Conservation (phyloP, 345 rosid genomes). For the Dovyalis caffra region DNA sequence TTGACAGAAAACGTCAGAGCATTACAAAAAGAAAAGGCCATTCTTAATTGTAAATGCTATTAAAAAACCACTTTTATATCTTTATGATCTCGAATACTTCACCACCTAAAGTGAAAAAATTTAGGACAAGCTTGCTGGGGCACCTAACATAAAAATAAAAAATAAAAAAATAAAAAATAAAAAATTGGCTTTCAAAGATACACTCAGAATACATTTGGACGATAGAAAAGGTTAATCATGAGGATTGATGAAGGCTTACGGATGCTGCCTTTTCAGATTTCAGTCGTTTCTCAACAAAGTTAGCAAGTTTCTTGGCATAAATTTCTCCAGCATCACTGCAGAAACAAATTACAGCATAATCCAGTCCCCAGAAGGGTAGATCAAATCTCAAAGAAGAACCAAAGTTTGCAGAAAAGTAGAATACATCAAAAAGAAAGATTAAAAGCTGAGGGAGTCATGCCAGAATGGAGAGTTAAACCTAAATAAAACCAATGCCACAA, state of each 20-base stretch:
- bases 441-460: neutral
- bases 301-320: conserved; percentile 81
- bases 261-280: conserved; percentile 97
- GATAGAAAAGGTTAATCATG: neutral
- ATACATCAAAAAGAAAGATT: neutral
- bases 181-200: neutral
- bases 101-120: neutral
- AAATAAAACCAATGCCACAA: neutral
- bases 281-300: conserved; percentile 88
- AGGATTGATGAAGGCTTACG: conserved; percentile 48
- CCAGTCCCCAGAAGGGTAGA: conserved; percentile 4
- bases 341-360: conserved; percentile 21
- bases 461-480: neutral
- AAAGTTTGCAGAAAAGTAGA: neutral
- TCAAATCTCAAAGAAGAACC: neutral
- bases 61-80: too few relatives aligned
- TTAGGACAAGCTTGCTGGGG: neutral
- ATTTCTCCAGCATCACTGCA: conserved; percentile 85
- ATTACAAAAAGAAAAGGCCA: too few relatives aligned
- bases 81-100: neutral
- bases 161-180: too few relatives aligned
- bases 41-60: too few relatives aligned
- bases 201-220: neutral
- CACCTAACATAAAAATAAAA: neutral
- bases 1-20: too few relatives aligned